Conservation (phyloP, 768 basidiomycete species). For the Collybia sordida region DNA sequence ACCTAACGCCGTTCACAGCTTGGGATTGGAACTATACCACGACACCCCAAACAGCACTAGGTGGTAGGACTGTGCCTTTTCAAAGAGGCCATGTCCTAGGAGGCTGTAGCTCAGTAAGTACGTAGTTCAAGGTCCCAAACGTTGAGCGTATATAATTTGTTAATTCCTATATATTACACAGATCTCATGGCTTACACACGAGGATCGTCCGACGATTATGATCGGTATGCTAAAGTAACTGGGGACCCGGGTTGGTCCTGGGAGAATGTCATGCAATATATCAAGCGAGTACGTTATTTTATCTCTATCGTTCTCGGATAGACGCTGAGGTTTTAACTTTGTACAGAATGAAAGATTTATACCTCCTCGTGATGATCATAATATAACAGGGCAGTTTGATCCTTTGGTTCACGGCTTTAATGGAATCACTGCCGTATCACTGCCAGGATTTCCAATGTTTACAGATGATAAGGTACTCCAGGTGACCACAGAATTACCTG, state of each 20-base stretch:
- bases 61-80: conserved; percentile 21
- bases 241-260: conserved; percentile 21
- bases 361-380: conserved; percentile 26
- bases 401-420: conserved; percentile 22
- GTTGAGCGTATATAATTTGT: neutral
- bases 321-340: neutral
- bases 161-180: neutral
- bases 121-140: neutral
- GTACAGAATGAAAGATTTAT: conserved; percentile 24
- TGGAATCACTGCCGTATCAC: conserved; percentile 21
- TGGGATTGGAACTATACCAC: conserved; percentile 28
- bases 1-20: conserved; percentile 9
- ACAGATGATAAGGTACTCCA: conserved; percentile 21
- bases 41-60: conserved; percentile 19
- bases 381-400: conserved; percentile 24
- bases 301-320: neutral
- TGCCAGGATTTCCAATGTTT: conserved; percentile 16
- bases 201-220: conserved; percentile 23
- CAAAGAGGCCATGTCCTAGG: conserved; percentile 27
- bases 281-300: conserved; percentile 11
- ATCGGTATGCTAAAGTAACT: conserved; percentile 18
- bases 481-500: conserved; percentile 18
- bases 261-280: conserved; percentile 18
- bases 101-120: conserved; percentile 28
- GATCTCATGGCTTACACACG: conserved; percentile 23